Evolutionary conservation across 139 green algal species (phyloP), one percentile per base, ranked within the genome.

Genomic region (Picochlorum sp.): DNA sequence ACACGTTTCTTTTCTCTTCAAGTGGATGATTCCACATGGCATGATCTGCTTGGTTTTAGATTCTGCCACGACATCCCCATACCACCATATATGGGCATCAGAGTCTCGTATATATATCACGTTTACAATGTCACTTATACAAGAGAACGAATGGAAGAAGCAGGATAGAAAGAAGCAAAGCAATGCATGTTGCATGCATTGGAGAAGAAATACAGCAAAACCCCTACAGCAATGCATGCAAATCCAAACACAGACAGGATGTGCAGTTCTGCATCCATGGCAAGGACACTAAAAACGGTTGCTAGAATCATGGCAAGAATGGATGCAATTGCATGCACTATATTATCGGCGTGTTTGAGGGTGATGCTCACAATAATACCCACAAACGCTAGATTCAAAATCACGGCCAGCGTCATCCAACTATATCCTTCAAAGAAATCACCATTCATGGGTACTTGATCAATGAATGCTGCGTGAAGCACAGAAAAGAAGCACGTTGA

Each of bases 321-420:
- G 15, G 51, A 38, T n/a, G 51, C 51, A 37, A 38, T 38, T 34
- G 23, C n/a, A 38, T 59, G 20, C 9, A 59, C 51, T 34, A 59
- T 59, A 38, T 30, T 38, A 59, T 59, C 51, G 4, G 51, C 51
- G 23, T 59, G 15, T 34, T 59, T 59, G n/a, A 59, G 15, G 7
- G 23, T 34, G 13, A 30, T 38, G 23, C 21, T 38, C 51, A 59
- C 51, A 34, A 34, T 34, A n/a, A 59, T 38, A 30, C 51, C 51
- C 13, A 30, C 23, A 3, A 59, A 59, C 0, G 51, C 51, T 0
- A 59, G 20, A 23, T 31, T 59, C 21, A 34, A 16, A 38, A 59
- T 34, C n/a, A 59, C 51, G 14, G 13, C 23, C 20, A 30, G 15
- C 14, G 51, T 59, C 21, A 59, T 34, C 20, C 20, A 34, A 13